Base-by-base conservation (phyloP, 1,284 basidiomycete species). In the Ustilago xerochloae region DNA sequence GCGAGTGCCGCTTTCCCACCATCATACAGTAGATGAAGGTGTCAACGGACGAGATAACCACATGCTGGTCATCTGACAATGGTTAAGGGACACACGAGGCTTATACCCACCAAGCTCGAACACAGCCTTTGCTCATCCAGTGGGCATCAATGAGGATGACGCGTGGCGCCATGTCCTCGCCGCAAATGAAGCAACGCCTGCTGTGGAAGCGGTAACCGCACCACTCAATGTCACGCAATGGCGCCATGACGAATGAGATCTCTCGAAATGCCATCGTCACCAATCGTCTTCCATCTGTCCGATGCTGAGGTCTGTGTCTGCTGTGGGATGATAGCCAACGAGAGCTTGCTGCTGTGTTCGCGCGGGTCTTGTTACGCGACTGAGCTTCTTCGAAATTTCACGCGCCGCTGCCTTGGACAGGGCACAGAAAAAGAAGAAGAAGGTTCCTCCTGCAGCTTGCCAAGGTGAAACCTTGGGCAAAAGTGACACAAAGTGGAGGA, bases 401-500 rank as follows among this genome's bases (percentile, higher is more conserved):
- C 49, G 35, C 49, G 49, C 32, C 29, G 20, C 22, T 26, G 9
- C 22, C 2, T 28, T 13, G 24, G 4, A n/a, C n/a, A n/a, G n/a
- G n/a, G n/a, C n/a, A n/a, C 16, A 18, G 22, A 56, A 30, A 39
- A 49, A 47, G 22, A 46, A 28, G 28, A 46, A 24, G 9, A 45
- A 45, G 12, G 39, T 20, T 22, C n/a, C 24, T 24, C 13, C 45
- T 56, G 54, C 46, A 57, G 29, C 53, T 28, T 35, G n/a, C 15
- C 53, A 47, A 41, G 41, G 29, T 20, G 38, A 28, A 26, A 33
- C 30, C 16, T 33, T 16, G 12, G 36, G 49, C 9, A 38, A 58
- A 59, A 51, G 56, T 59, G 38, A 57, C 54, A 51, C 28, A 56
- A 53, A 46, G 57, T 59, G 57, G 57, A 59, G 57, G 48, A 51